phyloP scores from a whole-genome alignment of 768 basidiomycete genomes.

The Tylopilus balloui region DNA sequence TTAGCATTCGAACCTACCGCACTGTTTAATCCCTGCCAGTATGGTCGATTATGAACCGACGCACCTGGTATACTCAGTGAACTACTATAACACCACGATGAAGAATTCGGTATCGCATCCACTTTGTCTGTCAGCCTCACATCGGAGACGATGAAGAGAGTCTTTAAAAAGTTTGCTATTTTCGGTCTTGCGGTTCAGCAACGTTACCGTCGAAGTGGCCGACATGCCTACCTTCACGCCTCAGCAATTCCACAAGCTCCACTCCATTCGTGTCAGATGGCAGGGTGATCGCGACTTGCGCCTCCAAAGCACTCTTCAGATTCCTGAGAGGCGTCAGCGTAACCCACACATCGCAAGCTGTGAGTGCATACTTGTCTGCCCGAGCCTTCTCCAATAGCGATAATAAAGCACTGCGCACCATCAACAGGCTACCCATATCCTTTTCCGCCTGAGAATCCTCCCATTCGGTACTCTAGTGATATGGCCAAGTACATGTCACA shows the following conservation, averaged over 20 bases:
- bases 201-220: too few relatives aligned
- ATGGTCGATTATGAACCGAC: conserved; percentile 5
- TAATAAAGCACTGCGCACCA: conserved; percentile 57
- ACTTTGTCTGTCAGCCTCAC: conserved; percentile 48
- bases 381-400: conserved; percentile 74
- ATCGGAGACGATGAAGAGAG: conserved; percentile 79
- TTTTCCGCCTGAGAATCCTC: conserved; percentile 48
- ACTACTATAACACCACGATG: conserved; percentile 48
- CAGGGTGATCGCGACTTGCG: conserved; percentile 61
- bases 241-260: conserved; percentile 37
- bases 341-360: not conserved
- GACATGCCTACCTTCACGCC: conserved; percentile 37
- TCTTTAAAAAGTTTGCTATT: conserved; percentile 61
- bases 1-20: conserved; percentile 11
- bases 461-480: conserved; percentile 55
- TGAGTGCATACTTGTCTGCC: conserved; percentile 54
- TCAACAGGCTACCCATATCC: conserved; percentile 63
- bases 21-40: not conserved
- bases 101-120: conserved; percentile 36
- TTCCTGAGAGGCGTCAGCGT: conserved; percentile 39
- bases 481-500: not conserved
- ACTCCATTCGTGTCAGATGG: conserved; percentile 32
- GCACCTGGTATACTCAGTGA: conserved; percentile 45
- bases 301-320: conserved; percentile 74
- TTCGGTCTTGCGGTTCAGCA: not conserved